phyloP scores from a whole-genome alignment of 2,329 filamentous ascomycete species.

The Orbilia ellipsospora region DNA sequence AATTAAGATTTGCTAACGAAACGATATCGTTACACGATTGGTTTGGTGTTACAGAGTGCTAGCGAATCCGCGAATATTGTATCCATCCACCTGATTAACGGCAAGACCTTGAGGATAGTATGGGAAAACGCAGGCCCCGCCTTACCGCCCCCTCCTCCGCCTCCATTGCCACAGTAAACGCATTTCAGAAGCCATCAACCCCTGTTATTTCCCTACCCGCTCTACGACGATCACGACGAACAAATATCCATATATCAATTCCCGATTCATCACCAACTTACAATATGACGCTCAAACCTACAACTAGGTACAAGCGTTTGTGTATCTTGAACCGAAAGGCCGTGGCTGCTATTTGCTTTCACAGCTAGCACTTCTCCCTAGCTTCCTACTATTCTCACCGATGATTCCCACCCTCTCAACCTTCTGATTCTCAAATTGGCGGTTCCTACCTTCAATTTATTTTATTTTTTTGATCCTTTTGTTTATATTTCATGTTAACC shows the following conservation, averaged over 20 bases:
- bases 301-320: too few species aligned
- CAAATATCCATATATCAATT: not conserved
- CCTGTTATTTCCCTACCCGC: not conserved
- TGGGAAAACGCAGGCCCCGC: slow-evolving; percentile 55
- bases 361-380: not conserved
- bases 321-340: too few species aligned
- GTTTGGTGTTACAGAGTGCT: slow-evolving; percentile 50
- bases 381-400: not conserved
- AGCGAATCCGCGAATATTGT: slow-evolving; percentile 55
- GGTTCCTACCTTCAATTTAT: not conserved
- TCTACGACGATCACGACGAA: not conserved
- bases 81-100: slow-evolving; percentile 54
- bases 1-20: slow-evolving; percentile 43
- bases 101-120: slow-evolving; percentile 55
- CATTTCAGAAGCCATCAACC: not conserved
- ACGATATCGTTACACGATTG: slow-evolving; percentile 34
- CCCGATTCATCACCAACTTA: too few species aligned
- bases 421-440: not conserved
- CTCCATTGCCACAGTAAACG: slow-evolving; percentile 49
- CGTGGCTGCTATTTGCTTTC: too few species aligned
- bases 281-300: too few species aligned
- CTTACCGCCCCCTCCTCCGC: slow-evolving; percentile 47
- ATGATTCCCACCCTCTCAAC: slow-evolving; percentile 1
- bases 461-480: not conserved
- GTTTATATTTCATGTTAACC: slow-evolving; percentile 21